Evolutionary conservation across 805 yeast genomes (phyloP).

Genomic region (Saturnispora quitensis): DNA sequence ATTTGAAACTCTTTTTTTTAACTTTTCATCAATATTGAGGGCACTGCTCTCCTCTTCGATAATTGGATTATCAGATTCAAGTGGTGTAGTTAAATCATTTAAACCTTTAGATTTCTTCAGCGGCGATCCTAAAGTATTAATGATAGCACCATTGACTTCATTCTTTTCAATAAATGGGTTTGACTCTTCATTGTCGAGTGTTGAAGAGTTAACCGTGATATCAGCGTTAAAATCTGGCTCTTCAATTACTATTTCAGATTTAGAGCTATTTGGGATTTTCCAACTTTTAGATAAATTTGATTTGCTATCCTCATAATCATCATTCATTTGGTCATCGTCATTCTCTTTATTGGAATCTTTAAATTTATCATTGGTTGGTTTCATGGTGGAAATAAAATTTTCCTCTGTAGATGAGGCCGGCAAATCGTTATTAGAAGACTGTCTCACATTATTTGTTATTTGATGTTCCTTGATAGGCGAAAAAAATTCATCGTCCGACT

Average conservation of each 20-base stretch:
- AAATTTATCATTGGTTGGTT: background rate
- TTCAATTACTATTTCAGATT: background rate
- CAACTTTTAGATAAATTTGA: background rate
- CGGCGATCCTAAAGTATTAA: background rate
- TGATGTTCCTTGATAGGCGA: background rate
- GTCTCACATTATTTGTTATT: background rate
- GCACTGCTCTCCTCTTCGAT: slow-evolving; percentile 1
- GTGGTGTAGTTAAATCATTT: slow-evolving; percentile 1
- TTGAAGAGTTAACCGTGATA: background rate
- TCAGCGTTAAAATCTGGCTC: slow-evolving; percentile 1
- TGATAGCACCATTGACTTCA: background rate
- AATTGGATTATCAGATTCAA: background rate
- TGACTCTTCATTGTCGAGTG: background rate
- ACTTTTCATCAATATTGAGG: slow-evolving; percentile 11
- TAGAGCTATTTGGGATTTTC: background rate
- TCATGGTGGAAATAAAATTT: too few relatives aligned
- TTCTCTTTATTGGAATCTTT: background rate
- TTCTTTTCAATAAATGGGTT: slow-evolving; percentile 7
- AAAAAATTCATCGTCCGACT: background rate
- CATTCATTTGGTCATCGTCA: background rate
- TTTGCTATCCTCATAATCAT: background rate
- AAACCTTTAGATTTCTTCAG: background rate
- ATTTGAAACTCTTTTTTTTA: slow-evolving; percentile 9
- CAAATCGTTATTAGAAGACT: background rate
- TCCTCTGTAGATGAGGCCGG: background rate